Evolutionary conservation across 2,329 filamentous ascomycete species (phyloP).

Genomic region (Beauveria caledonica): DNA sequence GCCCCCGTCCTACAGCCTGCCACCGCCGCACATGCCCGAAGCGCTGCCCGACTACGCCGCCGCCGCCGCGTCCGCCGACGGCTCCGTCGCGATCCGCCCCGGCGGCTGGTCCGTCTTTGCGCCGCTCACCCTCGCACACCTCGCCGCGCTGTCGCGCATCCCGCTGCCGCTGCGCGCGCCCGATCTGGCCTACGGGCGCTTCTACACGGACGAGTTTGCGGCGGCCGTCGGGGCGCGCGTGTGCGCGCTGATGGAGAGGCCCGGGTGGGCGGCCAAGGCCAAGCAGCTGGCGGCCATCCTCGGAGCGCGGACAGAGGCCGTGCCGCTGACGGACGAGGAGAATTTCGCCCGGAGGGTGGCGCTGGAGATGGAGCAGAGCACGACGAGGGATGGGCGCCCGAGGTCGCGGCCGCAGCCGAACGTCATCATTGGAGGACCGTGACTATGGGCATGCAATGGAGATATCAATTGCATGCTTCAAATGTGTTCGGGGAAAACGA

Average conservation of each 20-base stretch:
- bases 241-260: constrained; percentile 5
- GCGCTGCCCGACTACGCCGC: constrained; percentile 13
- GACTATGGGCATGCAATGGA: too few relatives aligned
- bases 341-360: constrained; percentile 6
- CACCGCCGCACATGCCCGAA: constrained; percentile 4
- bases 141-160: constrained; percentile 12
- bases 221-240: constrained; percentile 5
- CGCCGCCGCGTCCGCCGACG: constrained; percentile 23
- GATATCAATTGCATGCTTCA: too few relatives aligned
- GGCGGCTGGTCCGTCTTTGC: constrained; percentile 14
- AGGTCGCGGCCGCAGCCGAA: background rate
- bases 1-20: constrained; percentile 12
- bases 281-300: constrained; percentile 9
- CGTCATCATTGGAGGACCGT: background rate
- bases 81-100: constrained; percentile 13
- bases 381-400: background rate
- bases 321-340: background rate
- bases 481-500: too few relatives aligned
- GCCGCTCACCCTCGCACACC: constrained; percentile 13
- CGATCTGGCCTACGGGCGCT: constrained; percentile 13
- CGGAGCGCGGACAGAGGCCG: background rate
- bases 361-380: background rate
- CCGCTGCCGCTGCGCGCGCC: constrained; percentile 13
- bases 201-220: constrained; percentile 13
- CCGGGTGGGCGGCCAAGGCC: background rate